phyloP scores from a whole-genome alignment of 1,139 yeast genomes.

The Magnusiomyces suaveolens region DNA sequence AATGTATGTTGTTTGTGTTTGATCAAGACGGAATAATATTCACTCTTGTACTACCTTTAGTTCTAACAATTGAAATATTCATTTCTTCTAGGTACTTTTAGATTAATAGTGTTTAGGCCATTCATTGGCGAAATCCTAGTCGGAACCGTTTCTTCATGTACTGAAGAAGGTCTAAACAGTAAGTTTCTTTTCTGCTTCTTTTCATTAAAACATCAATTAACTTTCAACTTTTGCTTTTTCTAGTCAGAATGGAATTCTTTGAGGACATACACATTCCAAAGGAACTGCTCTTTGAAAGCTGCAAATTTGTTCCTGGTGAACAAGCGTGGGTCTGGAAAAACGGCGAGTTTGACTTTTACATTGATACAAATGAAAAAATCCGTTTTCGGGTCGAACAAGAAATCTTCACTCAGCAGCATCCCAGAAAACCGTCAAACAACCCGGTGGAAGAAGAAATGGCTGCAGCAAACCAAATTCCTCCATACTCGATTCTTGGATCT shows the following conservation, averaged over 20 bases:
- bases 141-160: conserved; percentile 87
- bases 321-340: conserved; percentile 90
- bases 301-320: conserved; percentile 52
- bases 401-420: conserved; percentile 62
- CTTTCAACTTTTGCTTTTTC: not conserved
- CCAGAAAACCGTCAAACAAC: conserved; percentile 49
- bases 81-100: conserved; percentile 42
- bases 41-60: too few relatives aligned
- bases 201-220: conserved; percentile 45
- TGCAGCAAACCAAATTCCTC: conserved; percentile 39
- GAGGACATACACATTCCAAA: conserved; percentile 88
- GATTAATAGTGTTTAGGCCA: conserved; percentile 82
- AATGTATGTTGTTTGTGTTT: conserved; percentile 27
- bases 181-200: not conserved
- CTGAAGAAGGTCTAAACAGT: conserved; percentile 72
- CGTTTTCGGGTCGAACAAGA: conserved; percentile 88
- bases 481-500: conserved; percentile 79
- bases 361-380: conserved; percentile 84
- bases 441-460: conserved; percentile 34
- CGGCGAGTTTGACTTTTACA: conserved; percentile 56
- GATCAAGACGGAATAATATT: too few relatives aligned
- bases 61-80: too few relatives aligned
- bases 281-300: conserved; percentile 66
- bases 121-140: conserved; percentile 88
- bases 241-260: conserved; percentile 68